Evolutionary conservation across 257 asterid genomes (phyloP).

Genomic region (Marsdenia floribunda): DNA sequence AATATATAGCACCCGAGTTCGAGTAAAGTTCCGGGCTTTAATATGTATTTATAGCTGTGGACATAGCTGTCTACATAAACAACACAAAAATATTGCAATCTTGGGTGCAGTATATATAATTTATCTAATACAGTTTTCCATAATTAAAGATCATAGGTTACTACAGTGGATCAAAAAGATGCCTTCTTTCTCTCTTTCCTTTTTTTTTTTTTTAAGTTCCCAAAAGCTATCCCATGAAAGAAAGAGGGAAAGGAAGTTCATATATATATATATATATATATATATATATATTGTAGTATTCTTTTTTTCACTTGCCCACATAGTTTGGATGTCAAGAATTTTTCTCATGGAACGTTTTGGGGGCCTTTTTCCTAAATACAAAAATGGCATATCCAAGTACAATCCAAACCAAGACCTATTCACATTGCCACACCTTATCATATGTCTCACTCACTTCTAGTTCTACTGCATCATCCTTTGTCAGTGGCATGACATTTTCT

Average conservation of each 20-base stretch:
- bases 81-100: neutral
- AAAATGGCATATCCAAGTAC: conserved; percentile 9
- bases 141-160: neutral
- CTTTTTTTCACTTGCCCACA: neutral
- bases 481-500: no score
- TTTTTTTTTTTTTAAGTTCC: neutral
- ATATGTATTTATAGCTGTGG: neutral
- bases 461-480: no score
- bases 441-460: no score
- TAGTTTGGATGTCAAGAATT: neutral
- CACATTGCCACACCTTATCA: conserved; percentile 19
- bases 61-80: neutral
- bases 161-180: neutral
- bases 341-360: neutral
- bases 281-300: no score
- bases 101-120: neutral
- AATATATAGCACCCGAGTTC: neutral
- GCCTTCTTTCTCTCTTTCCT: neutral
- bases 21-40: neutral
- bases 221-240: neutral
- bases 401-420: conserved; percentile 12
- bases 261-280: no score
- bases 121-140: neutral
- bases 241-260: neutral
- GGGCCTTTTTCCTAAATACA: conserved; percentile 19